Evolutionary conservation across 192 early-diverging fungal genomes (phyloP).

Genomic region (Funneliformis geosporum): DNA sequence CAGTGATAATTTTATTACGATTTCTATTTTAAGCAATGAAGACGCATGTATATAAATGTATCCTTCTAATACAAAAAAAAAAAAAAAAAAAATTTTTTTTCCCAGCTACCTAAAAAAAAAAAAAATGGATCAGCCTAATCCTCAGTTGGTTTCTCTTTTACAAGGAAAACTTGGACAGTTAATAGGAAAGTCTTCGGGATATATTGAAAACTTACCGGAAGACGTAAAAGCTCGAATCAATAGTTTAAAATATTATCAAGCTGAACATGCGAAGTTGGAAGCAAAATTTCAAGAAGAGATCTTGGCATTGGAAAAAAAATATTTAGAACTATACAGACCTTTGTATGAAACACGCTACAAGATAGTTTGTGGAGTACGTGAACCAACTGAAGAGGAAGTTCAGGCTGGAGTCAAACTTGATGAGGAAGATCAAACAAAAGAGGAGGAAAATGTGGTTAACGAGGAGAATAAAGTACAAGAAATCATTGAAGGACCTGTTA

Average conservation of each 20-base stretch:
- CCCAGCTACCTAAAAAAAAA: background rate
- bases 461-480: slow-evolving; percentile 37
- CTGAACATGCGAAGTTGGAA: slow-evolving; percentile 83
- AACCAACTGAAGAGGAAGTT: slow-evolving; percentile 91
- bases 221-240: slow-evolving; percentile 85
- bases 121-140: slow-evolving; percentile 18
- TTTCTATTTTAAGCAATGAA: too few species aligned
- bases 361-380: slow-evolving; percentile 75
- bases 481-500: slow-evolving; percentile 42
- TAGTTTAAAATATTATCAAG: slow-evolving; percentile 85
- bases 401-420: slow-evolving; percentile 64
- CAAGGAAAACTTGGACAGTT: slow-evolving; percentile 79
- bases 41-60: too few species aligned
- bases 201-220: slow-evolving; percentile 69
- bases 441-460: slow-evolving; percentile 42
- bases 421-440: slow-evolving; percentile 58
- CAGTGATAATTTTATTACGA: too few species aligned
- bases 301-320: slow-evolving; percentile 95
- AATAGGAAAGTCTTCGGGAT: slow-evolving; percentile 75
- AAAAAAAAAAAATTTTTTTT: background rate
- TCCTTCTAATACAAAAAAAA: background rate
- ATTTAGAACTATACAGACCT: slow-evolving; percentile 80
- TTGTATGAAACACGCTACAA: slow-evolving; percentile 86
- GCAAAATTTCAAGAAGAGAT: slow-evolving; percentile 93
- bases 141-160: slow-evolving; percentile 49